Evolutionary conservation across 2,329 filamentous ascomycete species (phyloP).

Genomic region (Arthrobotrys sinensis): DNA sequence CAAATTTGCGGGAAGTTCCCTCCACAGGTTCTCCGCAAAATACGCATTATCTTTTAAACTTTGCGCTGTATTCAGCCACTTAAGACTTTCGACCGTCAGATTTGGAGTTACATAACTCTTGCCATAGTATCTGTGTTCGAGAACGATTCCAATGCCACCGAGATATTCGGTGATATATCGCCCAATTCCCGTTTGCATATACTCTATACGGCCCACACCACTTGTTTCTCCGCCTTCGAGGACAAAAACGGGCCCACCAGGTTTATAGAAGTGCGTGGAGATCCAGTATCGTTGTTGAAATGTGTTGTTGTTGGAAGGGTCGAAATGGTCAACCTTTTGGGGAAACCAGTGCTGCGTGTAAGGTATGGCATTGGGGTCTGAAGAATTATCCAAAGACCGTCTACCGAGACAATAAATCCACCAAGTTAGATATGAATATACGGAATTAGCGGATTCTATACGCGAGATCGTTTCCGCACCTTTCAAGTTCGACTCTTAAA

Average conservation of each 20-base stretch:
- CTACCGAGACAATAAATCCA: slow-evolving; percentile 16
- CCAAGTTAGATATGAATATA: slow-evolving; percentile 4
- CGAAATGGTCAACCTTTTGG: slow-evolving; percentile 65
- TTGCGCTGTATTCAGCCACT: slow-evolving; percentile 88
- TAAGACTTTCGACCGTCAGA: slow-evolving; percentile 78
- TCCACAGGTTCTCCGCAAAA: slow-evolving; percentile 78
- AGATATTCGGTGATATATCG: slow-evolving; percentile 79
- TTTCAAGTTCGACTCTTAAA: slow-evolving; percentile 18
- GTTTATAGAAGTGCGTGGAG: slow-evolving; percentile 80
- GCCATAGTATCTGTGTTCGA: slow-evolving; percentile 92
- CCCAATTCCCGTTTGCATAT: slow-evolving; percentile 83
- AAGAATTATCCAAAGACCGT: slow-evolving; percentile 10
- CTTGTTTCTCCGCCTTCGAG: slow-evolving; percentile 80
- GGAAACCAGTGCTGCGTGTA: slow-evolving; percentile 53
- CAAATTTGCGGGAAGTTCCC: slow-evolving; percentile 78
- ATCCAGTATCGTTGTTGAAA: slow-evolving; percentile 88
- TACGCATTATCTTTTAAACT: slow-evolving; percentile 85
- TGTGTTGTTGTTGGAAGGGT: slow-evolving; percentile 77
- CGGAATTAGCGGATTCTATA: not conserved
- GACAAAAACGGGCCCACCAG: slow-evolving; percentile 85
- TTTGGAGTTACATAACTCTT: slow-evolving; percentile 79
- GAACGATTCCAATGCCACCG: slow-evolving; percentile 81
- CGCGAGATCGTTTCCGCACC: not conserved
- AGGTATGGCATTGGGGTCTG: slow-evolving; percentile 33
- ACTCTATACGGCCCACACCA: slow-evolving; percentile 76